phyloP scores from a whole-genome alignment of 1,284 basidiomycete species.

The Pholiota adiposa region DNA sequence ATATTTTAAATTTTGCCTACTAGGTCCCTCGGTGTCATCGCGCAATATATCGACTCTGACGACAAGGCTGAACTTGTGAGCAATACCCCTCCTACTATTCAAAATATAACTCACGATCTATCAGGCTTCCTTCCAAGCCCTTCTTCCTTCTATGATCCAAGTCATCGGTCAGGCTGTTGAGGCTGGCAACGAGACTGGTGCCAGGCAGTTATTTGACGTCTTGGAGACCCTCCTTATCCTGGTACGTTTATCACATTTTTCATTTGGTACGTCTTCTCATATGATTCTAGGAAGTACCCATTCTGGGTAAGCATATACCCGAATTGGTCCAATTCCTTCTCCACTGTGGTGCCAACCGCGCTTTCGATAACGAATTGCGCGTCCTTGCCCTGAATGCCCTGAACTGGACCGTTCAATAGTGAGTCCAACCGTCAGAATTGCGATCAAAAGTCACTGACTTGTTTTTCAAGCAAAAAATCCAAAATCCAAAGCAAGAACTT shows the following conservation, averaged over 20 bases:
- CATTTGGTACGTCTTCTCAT: slow-evolving; percentile 6
- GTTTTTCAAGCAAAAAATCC: slow-evolving; percentile 83
- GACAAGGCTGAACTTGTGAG: slow-evolving; percentile 88
- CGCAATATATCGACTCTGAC: slow-evolving; percentile 90
- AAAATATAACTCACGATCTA: neutral
- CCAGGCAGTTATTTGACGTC: slow-evolving; percentile 93
- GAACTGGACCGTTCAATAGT: slow-evolving; percentile 96
- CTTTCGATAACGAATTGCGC: slow-evolving; percentile 83
- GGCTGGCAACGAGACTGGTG: slow-evolving; percentile 79
- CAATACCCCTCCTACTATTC: slow-evolving; percentile 13
- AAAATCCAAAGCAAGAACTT: slow-evolving; percentile 91
- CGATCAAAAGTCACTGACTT: neutral
- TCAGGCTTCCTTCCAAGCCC: slow-evolving; percentile 87
- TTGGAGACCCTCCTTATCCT: slow-evolving; percentile 95
- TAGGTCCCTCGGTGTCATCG: slow-evolving; percentile 89
- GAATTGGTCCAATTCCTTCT: slow-evolving; percentile 92
- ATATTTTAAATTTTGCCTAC: slow-evolving; percentile 15
- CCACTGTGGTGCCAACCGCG: slow-evolving; percentile 80
- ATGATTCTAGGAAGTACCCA: slow-evolving; percentile 79
- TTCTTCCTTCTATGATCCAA: slow-evolving; percentile 89
- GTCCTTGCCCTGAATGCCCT: slow-evolving; percentile 94
- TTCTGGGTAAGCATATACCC: slow-evolving; percentile 88
- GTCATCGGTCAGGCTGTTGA: slow-evolving; percentile 92
- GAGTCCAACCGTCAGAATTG: slow-evolving; percentile 18
- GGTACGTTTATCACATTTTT: slow-evolving; percentile 42